These are phyloP conservation scores for Eutrema japonicum DNA, from an alignment of 345 rosid species.

Conservation along the genomic window DNA sequence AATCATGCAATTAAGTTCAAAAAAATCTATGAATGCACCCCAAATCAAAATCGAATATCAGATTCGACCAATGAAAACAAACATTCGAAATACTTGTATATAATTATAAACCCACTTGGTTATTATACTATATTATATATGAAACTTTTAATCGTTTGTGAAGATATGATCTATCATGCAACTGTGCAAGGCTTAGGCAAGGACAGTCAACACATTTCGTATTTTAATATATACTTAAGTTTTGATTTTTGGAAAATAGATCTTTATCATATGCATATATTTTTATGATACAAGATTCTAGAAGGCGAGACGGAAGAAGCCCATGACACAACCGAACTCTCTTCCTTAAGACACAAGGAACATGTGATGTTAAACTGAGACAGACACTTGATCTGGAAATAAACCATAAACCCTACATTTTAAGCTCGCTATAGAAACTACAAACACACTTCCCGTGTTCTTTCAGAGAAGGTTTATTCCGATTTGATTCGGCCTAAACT, in stretches of 20 bases:
- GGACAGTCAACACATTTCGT: conserved; percentile 1
- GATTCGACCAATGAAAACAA: conserved; percentile 15
- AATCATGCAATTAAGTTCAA: conserved; percentile 27
- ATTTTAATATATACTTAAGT: conserved; percentile 1
- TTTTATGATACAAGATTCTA: background rate
- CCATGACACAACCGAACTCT: conserved; percentile 16
- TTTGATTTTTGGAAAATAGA: conserved; percentile 7
- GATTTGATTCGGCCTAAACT: conserved; percentile 69
- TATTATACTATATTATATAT: background rate
- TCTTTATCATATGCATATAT: background rate
- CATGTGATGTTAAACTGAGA: conserved; percentile 8
- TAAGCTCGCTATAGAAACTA: conserved; percentile 5
- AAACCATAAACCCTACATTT: background rate
- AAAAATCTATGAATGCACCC: conserved; percentile 10
- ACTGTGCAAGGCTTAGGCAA: background rate
- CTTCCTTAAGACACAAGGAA: conserved; percentile 15
- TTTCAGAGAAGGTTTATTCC: conserved; percentile 2
- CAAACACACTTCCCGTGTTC: background rate
- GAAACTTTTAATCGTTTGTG: background rate
- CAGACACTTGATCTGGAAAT: background rate
- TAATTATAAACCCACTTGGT: conserved; percentile 14
- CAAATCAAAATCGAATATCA: conserved; percentile 25
- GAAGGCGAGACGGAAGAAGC: conserved; percentile 6
- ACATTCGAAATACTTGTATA: conserved; percentile 5
- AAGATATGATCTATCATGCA: conserved; percentile 3